phyloP scores from a whole-genome alignment of 2,329 filamentous ascomycete species.

The Aaosphaeria arxii region DNA sequence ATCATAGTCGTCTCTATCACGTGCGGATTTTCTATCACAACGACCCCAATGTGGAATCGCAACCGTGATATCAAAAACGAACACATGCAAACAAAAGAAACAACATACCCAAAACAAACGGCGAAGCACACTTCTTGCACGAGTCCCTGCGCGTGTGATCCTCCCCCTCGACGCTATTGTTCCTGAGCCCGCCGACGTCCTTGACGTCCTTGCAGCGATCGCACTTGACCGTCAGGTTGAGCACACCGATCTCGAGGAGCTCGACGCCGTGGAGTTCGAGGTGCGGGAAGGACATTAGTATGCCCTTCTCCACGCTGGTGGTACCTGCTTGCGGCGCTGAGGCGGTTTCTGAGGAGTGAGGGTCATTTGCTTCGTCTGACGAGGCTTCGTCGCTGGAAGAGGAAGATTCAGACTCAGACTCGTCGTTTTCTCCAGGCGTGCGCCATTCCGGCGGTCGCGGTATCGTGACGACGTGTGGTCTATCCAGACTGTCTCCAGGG shows the following conservation, averaged over 20 bases:
- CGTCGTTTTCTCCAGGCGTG: background rate
- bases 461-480: constrained; percentile 67
- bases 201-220: constrained; percentile 71
- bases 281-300: constrained; percentile 73
- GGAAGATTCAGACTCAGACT: constrained; percentile 4
- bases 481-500: constrained; percentile 38
- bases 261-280: constrained; percentile 77
- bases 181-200: constrained; percentile 66
- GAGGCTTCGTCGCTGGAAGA: constrained; percentile 24
- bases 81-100: background rate
- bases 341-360: background rate
- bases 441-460: constrained; percentile 76
- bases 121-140: constrained; percentile 55
- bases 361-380: constrained; percentile 28
- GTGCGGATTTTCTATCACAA: too few species aligned
- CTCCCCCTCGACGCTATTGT: constrained; percentile 41
- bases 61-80: background rate
- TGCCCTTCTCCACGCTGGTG: constrained; percentile 60
- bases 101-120: constrained; percentile 42
- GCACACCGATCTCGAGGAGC: constrained; percentile 64
- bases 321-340: constrained; percentile 17
- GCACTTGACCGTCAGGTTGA: constrained; percentile 73
- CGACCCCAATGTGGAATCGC: too few species aligned
- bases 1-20: too few species aligned
- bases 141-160: constrained; percentile 43